These are phyloP conservation scores for Thermochaetoides thermophila DNA, from an alignment of 495 filamentous ascomycete species.

Conservation along the genomic window DNA sequence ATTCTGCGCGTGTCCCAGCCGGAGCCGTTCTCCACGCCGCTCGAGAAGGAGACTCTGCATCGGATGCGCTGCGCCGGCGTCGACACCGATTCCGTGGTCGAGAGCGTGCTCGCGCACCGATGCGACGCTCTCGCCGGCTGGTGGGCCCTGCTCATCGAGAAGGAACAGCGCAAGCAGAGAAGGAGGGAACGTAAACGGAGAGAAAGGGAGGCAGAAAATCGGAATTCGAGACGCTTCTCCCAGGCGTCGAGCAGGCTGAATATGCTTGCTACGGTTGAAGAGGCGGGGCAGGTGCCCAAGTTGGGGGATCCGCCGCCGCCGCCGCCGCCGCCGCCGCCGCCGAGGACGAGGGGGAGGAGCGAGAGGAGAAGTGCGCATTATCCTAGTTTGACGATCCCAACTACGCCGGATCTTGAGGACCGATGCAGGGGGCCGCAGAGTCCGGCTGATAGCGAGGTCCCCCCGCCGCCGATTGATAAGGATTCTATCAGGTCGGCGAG, in stretches of 20 bases:
- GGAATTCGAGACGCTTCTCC: conserved; percentile 67
- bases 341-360: conserved; percentile 40
- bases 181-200: conserved; percentile 73
- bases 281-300: conserved; percentile 34
- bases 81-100: conserved; percentile 85
- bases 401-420: conserved; percentile 46
- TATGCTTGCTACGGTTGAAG: conserved; percentile 61
- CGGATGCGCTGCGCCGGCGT: conserved; percentile 92
- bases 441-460: conserved; percentile 30
- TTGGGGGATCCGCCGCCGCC: conserved; percentile 36
- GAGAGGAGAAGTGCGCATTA: conserved; percentile 39
- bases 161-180: conserved; percentile 80
- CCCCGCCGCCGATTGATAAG: conserved; percentile 62
- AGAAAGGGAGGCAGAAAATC: conserved; percentile 68
- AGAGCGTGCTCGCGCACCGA: conserved; percentile 77
- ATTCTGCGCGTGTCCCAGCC: conserved; percentile 77
- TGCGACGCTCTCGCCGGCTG: conserved; percentile 87
- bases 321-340: conserved; percentile 39
- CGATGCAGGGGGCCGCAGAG: too few relatives aligned
- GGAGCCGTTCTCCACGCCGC: conserved; percentile 67
- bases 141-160: conserved; percentile 93
- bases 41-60: conserved; percentile 84
- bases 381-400: conserved; percentile 35
- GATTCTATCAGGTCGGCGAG: conserved; percentile 56
- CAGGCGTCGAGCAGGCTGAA: conserved; percentile 75